Evolutionary conservation across 2,329 filamentous ascomycete species (phyloP), one percentile per base, ranked within the genome.

Genomic region (Claviceps fusiformis): DNA sequence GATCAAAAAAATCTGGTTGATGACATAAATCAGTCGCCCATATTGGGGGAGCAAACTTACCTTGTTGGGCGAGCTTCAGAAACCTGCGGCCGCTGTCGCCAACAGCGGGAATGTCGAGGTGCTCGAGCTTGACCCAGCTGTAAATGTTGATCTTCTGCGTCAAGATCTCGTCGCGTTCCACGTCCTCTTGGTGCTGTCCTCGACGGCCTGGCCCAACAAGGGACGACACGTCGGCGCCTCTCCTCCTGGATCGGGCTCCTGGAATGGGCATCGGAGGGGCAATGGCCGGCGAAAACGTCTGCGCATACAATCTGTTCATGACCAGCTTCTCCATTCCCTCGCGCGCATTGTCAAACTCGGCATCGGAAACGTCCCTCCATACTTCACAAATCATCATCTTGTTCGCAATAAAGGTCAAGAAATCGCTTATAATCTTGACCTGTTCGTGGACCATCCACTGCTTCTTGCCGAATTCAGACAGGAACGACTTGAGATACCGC

Each of bases 371-470:
- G 39, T 93, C 89, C 56, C 88, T 83, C 93, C 93, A 98, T 3
- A 98, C 89, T 59, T 98, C 93, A 65, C 93, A 98, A 60, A 89
- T 81, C 15, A 86, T 89, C 95, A 98, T 98, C 74, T 97, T 97
- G 72, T 95, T 95, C 54, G 88, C 87, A 60, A 98, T 98, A 65
- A 98, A 98, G 48, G 90, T 84, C 50, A 98, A 75, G 62, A 98
- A 98, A 68, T 98, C 95, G 61, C 89, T 83, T 58, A 98, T 95
- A 59, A 98, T 97, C 72, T 98, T 98, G 67, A 97, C 93, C 69
- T 98, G 93, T 71, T 98, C 93, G 67, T 98, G 93, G 7, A 96
- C 93, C 88, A 95, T 95, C 93, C 93, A 98, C 70, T 97, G 93
- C 62, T 91, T 89, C 74, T 97, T 98, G 41, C 84, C 89, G 70